These are phyloP conservation scores for Echinochloa phyllopogon DNA, from an alignment of 176 grass and related monocot species.

Conservation along the genomic window DNA sequence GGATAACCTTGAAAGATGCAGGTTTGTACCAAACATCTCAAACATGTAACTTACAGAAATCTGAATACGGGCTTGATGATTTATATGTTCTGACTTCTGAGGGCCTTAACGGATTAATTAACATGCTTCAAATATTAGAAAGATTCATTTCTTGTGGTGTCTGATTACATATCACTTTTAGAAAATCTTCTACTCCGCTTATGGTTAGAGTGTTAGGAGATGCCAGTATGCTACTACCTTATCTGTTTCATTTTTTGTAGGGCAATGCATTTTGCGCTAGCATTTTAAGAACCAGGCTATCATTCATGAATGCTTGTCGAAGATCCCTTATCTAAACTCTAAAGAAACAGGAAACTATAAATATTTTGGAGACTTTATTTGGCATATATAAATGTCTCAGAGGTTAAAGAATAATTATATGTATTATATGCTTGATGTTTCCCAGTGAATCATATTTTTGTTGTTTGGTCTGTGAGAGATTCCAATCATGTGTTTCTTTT, in stretches of 20 bases:
- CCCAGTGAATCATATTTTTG: background rate
- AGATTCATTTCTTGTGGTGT: background rate
- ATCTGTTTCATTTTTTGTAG: background rate
- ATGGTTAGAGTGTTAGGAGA: background rate
- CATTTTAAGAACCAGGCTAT: background rate
- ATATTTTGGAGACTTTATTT: background rate
- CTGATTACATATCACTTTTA: background rate
- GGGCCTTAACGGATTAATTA: background rate
- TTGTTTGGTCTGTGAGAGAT: background rate
- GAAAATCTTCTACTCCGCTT: background rate
- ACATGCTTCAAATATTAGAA: background rate
- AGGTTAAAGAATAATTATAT: background rate
- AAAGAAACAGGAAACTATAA: background rate
- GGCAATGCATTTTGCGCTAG: background rate
- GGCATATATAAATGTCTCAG: background rate
- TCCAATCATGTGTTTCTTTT: background rate
- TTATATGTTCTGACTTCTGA: background rate
- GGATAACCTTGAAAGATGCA: constrained; percentile 97
- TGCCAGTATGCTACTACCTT: background rate
- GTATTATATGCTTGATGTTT: background rate
- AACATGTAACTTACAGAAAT: background rate
- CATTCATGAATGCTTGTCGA: background rate
- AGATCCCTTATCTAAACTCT: background rate
- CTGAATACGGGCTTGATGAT: background rate
- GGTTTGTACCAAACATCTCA: constrained; percentile 48